phyloP scores from a whole-genome alignment of 139 green algal species.

The Chlorella sp. region DNA sequence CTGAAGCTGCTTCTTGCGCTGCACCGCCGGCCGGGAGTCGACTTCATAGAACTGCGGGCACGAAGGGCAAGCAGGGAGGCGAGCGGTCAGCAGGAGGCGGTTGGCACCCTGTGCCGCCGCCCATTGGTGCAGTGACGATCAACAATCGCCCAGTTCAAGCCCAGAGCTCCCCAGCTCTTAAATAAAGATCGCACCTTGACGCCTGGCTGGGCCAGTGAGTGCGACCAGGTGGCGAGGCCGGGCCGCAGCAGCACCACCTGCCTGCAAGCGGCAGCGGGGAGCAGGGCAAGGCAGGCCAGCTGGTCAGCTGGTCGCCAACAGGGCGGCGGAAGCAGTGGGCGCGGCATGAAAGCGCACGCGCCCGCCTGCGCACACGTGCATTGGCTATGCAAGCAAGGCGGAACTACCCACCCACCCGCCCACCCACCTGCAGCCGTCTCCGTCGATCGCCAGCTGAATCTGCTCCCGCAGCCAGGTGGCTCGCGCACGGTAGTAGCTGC shows the following conservation, averaged over 20 bases:
- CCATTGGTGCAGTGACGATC: too few relatives aligned
- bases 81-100: neutral
- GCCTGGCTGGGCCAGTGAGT: slow-evolving; percentile 4
- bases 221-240: neutral
- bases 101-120: too few relatives aligned
- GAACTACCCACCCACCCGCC: neutral
- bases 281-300: neutral
- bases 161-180: too few relatives aligned
- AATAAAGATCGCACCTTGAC: neutral
- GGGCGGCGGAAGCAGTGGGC: too few relatives aligned
- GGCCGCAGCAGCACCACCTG: slow-evolving; percentile 40
- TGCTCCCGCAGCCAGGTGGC: slow-evolving; percentile 2
- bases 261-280: neutral
- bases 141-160: too few relatives aligned
- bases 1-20: slow-evolving; percentile 21
- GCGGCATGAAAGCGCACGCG: too few relatives aligned
- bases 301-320: too few relatives aligned
- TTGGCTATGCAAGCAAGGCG: neutral
- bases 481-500: neutral
- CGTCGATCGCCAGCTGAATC: neutral
- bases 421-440: neutral
- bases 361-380: neutral
- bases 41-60: slow-evolving; percentile 33
- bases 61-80: neutral
- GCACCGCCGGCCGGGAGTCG: slow-evolving; percentile 6